A percentile compares a stretch with the other conserved stretches of the same genome.
These are phyloP conservation scores for Tetragonia tetragonoides DNA, from an alignment of 148 eudicot species.

Conservation along the genomic window DNA sequence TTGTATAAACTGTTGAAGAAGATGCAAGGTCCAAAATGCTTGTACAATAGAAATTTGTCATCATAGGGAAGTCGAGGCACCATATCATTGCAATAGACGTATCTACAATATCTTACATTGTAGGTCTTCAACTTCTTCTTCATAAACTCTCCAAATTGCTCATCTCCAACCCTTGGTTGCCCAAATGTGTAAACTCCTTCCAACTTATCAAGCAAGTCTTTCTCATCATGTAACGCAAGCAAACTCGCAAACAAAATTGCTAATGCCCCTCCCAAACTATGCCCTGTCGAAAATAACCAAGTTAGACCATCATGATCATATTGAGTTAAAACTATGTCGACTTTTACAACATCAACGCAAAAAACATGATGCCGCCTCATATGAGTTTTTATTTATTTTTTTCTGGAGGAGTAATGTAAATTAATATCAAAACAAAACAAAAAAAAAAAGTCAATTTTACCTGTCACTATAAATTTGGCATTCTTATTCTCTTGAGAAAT, in stretches of 20 bases:
- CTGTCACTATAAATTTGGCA: conserved; percentile 54
- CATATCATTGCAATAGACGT: conserved; percentile 69
- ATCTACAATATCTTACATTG: conserved; percentile 54
- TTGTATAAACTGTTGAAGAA: conserved; percentile 52
- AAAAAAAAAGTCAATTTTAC: not conserved
- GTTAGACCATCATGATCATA: not conserved
- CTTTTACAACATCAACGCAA: too few relatives aligned
- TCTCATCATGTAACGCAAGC: conserved; percentile 55
- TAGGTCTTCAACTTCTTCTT: conserved; percentile 39
- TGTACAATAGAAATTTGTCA: conserved; percentile 46
- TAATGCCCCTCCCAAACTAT: conserved; percentile 78
- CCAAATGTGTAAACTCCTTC: conserved; percentile 86
- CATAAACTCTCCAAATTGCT: conserved; percentile 67
- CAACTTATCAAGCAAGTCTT: conserved; percentile 41
- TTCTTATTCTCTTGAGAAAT: conserved; percentile 30
- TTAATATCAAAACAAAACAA: too few relatives aligned
- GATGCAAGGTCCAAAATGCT: conserved; percentile 69
- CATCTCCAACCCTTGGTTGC: conserved; percentile 77
- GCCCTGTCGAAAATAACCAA: conserved; percentile 27
- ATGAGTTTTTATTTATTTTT: too few relatives aligned
- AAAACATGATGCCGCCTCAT: too few relatives aligned
- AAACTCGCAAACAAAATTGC: conserved; percentile 58
- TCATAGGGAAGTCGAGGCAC: conserved; percentile 80
- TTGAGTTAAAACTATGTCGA: too few relatives aligned
- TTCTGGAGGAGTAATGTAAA: too few relatives aligned